Evolutionary conservation across 176 grass and related monocot species (phyloP).

Genomic region (Oryza nivara): DNA sequence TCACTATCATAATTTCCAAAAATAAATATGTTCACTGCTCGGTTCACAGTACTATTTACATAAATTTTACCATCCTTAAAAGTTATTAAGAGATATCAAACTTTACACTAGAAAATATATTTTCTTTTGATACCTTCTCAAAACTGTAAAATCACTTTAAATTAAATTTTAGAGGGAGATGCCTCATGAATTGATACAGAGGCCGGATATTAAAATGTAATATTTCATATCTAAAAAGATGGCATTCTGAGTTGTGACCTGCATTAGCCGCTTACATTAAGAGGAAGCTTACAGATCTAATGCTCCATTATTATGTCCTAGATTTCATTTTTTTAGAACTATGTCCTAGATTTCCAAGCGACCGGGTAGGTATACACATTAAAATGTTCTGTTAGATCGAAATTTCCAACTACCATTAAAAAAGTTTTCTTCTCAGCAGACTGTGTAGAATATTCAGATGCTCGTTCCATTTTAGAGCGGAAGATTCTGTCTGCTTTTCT

Average conservation of each 20-base stretch:
- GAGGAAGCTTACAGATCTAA: slow-evolving; percentile 1
- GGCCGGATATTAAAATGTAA: background rate
- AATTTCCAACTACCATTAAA: background rate
- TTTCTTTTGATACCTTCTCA: too few relatives aligned
- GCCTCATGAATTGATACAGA: too few relatives aligned
- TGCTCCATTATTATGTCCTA: background rate
- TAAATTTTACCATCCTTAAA: background rate
- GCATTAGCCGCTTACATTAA: background rate
- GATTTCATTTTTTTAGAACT: background rate
- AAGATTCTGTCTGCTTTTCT: slow-evolving; percentile 3
- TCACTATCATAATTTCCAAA: background rate
- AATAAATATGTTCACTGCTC: background rate
- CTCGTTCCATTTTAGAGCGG: background rate
- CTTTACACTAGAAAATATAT: too few relatives aligned
- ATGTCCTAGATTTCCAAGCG: background rate
- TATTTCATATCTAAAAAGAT: background rate
- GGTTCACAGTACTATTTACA: background rate
- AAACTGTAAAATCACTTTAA: too few relatives aligned
- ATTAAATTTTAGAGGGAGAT: background rate
- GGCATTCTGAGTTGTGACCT: background rate
- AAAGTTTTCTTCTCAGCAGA: background rate
- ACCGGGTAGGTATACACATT: background rate
- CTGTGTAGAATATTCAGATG: background rate
- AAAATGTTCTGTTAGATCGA: background rate
- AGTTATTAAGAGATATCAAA: too few relatives aligned